A percentile compares a stretch with the other conserved stretches of the same genome.
Evolutionary conservation across 768 basidiomycete genomes (phyloP).

Genomic region (Cubamyces sp.): DNA sequence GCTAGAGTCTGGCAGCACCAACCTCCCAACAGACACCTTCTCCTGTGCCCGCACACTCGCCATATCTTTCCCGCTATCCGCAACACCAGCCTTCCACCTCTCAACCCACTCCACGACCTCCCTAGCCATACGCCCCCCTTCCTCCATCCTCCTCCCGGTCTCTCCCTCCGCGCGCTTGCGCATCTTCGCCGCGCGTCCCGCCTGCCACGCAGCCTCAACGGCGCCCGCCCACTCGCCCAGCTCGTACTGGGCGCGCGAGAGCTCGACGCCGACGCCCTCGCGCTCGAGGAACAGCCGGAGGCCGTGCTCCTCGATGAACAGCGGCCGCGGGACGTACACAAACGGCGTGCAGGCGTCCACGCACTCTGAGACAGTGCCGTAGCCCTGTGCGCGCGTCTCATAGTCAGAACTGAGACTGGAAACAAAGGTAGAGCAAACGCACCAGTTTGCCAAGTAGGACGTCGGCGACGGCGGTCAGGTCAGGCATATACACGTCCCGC

Average conservation of each 20-base stretch:
- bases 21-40: not conserved
- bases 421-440: slow-evolving; percentile 30
- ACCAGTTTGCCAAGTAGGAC: slow-evolving; percentile 81
- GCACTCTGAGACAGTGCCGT: slow-evolving; percentile 81
- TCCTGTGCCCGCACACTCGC: not conserved
- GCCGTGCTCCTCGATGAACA: slow-evolving; percentile 84
- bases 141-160: slow-evolving; percentile 44
- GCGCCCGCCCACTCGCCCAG: slow-evolving; percentile 70
- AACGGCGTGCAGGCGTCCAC: slow-evolving; percentile 78
- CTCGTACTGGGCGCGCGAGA: slow-evolving; percentile 67
- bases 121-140: slow-evolving; percentile 51
- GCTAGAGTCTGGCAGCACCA: not conserved
- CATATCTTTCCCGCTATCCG: not conserved
- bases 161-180: slow-evolving; percentile 50
- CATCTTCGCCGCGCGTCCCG: slow-evolving; percentile 52
- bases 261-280: slow-evolving; percentile 72
- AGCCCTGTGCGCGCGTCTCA: slow-evolving; percentile 53
- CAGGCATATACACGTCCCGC: slow-evolving; percentile 81
- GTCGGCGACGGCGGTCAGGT: slow-evolving; percentile 73
- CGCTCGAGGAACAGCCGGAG: slow-evolving; percentile 63
- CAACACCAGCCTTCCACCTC: slow-evolving; percentile 32
- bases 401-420: not conserved
- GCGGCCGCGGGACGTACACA: slow-evolving; percentile 77
- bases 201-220: slow-evolving; percentile 59
- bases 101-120: slow-evolving; percentile 56